Evolutionary conservation across 2,329 filamentous ascomycete species (phyloP).

Genomic region (Cladophialophora psammophila): DNA sequence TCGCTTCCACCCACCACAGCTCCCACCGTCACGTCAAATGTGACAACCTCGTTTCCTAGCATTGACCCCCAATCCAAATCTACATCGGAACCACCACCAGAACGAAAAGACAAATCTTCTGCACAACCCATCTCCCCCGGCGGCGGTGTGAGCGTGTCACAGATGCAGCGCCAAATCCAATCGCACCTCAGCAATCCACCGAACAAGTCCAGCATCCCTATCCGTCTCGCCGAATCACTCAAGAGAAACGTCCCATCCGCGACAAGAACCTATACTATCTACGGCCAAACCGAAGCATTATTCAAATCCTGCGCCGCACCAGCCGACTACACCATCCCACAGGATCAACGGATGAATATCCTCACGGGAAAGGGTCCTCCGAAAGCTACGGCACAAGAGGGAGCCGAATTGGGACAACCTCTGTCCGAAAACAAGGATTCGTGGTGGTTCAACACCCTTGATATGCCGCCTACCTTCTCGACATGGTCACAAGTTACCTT

Average conservation of each 20-base stretch:
- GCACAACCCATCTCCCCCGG: constrained; percentile 6
- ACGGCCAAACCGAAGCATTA: constrained; percentile 78
- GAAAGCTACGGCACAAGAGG: constrained; percentile 71
- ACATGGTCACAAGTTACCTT: constrained; percentile 97
- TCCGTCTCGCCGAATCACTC: constrained; percentile 39
- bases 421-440: constrained; percentile 21
- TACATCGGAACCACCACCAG: constrained; percentile 17
- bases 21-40: constrained; percentile 16
- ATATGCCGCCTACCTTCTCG: constrained; percentile 83
- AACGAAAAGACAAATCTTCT: constrained; percentile 20
- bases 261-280: constrained; percentile 76
- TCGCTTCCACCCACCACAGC: constrained; percentile 26
- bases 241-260: constrained; percentile 49
- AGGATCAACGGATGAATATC: constrained; percentile 69
- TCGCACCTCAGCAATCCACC: constrained; percentile 16
- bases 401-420: constrained; percentile 78
- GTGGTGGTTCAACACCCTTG: constrained; percentile 44
- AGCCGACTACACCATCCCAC: constrained; percentile 78
- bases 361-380: constrained; percentile 57
- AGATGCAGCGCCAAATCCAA: constrained; percentile 35
- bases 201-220: constrained; percentile 24
- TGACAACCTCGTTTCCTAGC: constrained; percentile 23
- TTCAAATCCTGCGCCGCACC: constrained; percentile 76
- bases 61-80: constrained; percentile 15
- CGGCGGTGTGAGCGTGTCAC: constrained; percentile 19